Evolutionary conservation across 441 rosid species (phyloP), one percentile per base, ranked within the genome.

Genomic region (Mallotus repandus): DNA sequence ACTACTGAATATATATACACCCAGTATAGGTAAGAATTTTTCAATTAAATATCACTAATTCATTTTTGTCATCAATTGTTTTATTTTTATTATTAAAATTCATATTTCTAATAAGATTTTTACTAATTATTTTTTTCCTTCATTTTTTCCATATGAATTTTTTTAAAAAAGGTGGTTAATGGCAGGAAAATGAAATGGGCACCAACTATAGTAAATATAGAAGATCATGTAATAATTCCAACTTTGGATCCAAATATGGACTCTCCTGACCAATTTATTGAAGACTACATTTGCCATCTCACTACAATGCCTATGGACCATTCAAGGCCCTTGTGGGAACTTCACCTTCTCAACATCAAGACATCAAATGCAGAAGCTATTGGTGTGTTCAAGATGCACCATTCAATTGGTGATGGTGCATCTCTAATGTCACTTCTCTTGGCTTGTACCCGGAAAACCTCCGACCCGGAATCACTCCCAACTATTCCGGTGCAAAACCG

Each of bases 321-420:
- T 18, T 65, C 84, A 11, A 80, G 77, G 50, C 88, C 88, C 7
- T 64, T 84, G 15, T 82, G 88, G 88, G 84, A 84, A 66, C 52
- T 84, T 18, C 88, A 84, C 65, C 22, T 84, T 62, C 82, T 84
- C 60, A 82, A 82, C 38, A 52, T 82, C 29, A 76, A 67, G 68
- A 80, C 84, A 12, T 74, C 75, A 12, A 81, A 82, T 60, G 84
- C 88, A 16, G 81, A 79, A 71, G 79, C 83, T 21, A 60, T 74
- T 22, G 75, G 72, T 11, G 63, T 84, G 2, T 68, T 75, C 71
- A 76, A 72, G 70, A 77, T 80, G 66, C 88, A 84, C 82, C 86
- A 84, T 48, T 84, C 88, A 0, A 19, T 84, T 9, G 88, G 88
- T 0, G 88, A 84, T 43, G 88, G 88, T 22, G 80, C 77, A 2